These are phyloP conservation scores for Protostelium mycophagum DNA, from an alignment of 78 protist species.

Conservation along the genomic window DNA sequence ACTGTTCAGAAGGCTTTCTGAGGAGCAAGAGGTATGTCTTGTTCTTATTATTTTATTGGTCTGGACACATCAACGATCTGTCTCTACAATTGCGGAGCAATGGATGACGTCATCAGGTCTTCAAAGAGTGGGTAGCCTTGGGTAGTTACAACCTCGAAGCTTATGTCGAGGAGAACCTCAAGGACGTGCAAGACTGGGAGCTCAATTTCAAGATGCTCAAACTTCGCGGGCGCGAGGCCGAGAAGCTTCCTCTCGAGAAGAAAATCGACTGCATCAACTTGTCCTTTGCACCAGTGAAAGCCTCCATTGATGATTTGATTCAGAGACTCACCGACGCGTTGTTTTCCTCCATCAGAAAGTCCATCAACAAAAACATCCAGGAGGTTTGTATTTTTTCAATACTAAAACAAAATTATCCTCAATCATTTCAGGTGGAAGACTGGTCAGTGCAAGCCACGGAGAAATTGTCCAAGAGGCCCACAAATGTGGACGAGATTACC, in stretches of 20 bases:
- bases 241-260: constrained; percentile 26
- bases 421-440: neutral
- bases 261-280: constrained; percentile 63
- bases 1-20: constrained; percentile 24
- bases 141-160: constrained; percentile 26
- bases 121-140: constrained; percentile 48
- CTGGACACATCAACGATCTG: no score
- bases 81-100: no score
- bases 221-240: constrained; percentile 35
- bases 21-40: neutral
- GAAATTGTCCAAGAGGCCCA: constrained; percentile 11
- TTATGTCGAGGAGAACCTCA: constrained; percentile 6
- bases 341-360: constrained; percentile 8
- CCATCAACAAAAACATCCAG: neutral
- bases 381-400: constrained; percentile 24
- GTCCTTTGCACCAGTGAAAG: constrained; percentile 40
- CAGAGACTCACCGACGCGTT: constrained; percentile 33
- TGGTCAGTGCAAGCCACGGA: neutral
- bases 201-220: constrained; percentile 50
- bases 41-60: neutral
- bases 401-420: no score
- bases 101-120: neutral
- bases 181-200: constrained; percentile 50
- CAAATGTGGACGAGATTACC: constrained; percentile 49
- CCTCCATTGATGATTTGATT: constrained; percentile 40